Percentiles rank a stretch among this genome's conserved stretches.
Conservation (phyloP, 257 asterid genomes). For the Lycium ferocissimum region DNA sequence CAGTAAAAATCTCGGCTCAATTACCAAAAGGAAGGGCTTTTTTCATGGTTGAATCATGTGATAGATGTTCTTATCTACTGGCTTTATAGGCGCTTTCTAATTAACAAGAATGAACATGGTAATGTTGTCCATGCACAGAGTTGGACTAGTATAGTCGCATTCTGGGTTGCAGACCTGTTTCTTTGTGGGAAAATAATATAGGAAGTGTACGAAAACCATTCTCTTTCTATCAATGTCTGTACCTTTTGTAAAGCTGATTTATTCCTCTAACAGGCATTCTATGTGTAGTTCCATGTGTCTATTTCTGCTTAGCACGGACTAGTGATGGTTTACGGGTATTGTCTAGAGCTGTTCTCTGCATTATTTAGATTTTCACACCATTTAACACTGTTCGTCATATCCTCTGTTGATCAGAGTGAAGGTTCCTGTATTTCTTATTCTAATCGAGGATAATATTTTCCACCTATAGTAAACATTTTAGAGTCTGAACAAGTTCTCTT, state of each 20-base stretch:
- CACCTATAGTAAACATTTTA: background rate
- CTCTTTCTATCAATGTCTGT: background rate
- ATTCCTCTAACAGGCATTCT: background rate
- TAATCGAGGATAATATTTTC: background rate
- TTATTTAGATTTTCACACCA: constrained; percentile 15
- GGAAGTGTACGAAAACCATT: background rate
- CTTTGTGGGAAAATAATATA: background rate
- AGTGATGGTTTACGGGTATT: background rate
- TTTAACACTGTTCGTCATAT: background rate
- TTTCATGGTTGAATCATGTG: background rate
- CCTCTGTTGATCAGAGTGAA: constrained; percentile 1
- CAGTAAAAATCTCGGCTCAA: background rate
- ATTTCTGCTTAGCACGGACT: background rate
- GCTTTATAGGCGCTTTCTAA: constrained; percentile 14
- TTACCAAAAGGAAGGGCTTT: background rate
- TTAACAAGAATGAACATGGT: constrained; percentile 3
- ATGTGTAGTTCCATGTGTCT: constrained; percentile 14
- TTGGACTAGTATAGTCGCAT: background rate
- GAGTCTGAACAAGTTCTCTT: background rate
- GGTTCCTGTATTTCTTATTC: constrained; percentile 20
- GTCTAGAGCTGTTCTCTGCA: background rate
- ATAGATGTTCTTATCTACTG: background rate
- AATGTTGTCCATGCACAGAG: background rate
- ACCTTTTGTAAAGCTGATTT: constrained; percentile 19
- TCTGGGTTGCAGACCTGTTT: background rate